Evolutionary conservation across 768 basidiomycete species (phyloP), one percentile per base, ranked within the genome.

Genomic region (Trichaptum fuscoviolaceum): DNA sequence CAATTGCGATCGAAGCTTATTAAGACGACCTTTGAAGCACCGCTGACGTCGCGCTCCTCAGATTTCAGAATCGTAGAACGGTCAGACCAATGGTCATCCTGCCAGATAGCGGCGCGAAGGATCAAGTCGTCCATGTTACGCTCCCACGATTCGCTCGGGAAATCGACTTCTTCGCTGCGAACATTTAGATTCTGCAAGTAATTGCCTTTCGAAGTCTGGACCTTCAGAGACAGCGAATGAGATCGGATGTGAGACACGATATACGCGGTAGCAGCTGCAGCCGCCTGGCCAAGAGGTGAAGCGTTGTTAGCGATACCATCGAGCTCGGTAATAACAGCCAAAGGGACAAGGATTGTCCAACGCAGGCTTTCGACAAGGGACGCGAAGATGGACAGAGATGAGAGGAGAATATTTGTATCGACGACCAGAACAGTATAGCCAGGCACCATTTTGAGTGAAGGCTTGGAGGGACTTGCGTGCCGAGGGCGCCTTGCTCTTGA

Each of bases 291-390:
- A 25, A 98, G 88, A 58, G 84, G 82, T 0, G 84, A 76, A 0
- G 84, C 77, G 1, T 79, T 67, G 69, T 91, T 89, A 0, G 85
- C 82, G 8, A 99, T 86, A n/a, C 95, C 95, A 70, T 99, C 96
- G 8, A 99, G 88, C 71, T 99, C 97, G 83, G 96, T 98, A 73
- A 99, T 85, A 68, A 97, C 96, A 0, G 95, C 96, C 2, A 99
- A 84, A 3, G 97, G 97, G 0, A 99, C 80, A 66, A 99, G 81
- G 60, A 96, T 82, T 0, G 93, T 97, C 95, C 95, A 99, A 27
- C 80, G 81, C 20, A 87, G 77, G 67, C 87, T 88, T 75, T 96
- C 93, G 63, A 98, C 81, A 67, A 99, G 81, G 15, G 88, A 84
- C 0, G 85, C 76, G 67, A 99, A 82, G 69, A 90, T 80, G 0